Evolutionary conservation across 768 basidiomycete species (phyloP).

Genomic region (Amanita phalloides): DNA sequence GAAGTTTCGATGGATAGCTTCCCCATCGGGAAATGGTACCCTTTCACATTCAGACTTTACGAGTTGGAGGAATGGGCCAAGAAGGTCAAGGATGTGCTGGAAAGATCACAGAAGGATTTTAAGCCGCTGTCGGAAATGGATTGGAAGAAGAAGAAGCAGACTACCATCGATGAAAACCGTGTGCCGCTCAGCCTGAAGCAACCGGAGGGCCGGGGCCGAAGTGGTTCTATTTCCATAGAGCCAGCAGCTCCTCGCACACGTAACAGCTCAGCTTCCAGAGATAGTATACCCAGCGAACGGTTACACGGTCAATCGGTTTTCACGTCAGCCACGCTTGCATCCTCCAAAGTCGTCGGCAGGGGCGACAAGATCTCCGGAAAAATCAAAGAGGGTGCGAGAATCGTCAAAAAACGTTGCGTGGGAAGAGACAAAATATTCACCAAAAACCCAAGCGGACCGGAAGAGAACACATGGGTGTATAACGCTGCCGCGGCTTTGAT

Average conservation of each 20-base stretch:
- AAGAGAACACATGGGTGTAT: slow-evolving; percentile 1
- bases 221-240: neutral
- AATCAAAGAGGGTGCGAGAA: neutral
- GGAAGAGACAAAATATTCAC: neutral
- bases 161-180: neutral
- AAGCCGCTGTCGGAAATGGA: slow-evolving; percentile 36
- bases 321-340: neutral
- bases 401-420: slow-evolving; percentile 4
- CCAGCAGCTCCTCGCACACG: neutral
- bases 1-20: slow-evolving; percentile 21
- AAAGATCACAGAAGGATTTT: slow-evolving; percentile 43
- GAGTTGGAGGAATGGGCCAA: slow-evolving; percentile 46
- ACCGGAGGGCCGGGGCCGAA: neutral
- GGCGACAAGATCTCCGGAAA: neutral
- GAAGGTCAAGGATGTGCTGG: slow-evolving; percentile 42
- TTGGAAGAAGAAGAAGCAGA: slow-evolving; percentile 1
- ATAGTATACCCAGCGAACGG: neutral
- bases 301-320: neutral
- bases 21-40: slow-evolving; percentile 33
- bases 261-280: neutral
- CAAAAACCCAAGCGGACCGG: neutral
- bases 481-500: neutral
- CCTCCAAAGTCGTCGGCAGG: neutral
- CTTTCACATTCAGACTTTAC: slow-evolving; percentile 61
- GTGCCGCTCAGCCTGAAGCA: neutral